These are phyloP conservation scores for Fusarium tuaranense DNA, from an alignment of 2,329 filamentous ascomycete genomes.

Conservation along the genomic window DNA sequence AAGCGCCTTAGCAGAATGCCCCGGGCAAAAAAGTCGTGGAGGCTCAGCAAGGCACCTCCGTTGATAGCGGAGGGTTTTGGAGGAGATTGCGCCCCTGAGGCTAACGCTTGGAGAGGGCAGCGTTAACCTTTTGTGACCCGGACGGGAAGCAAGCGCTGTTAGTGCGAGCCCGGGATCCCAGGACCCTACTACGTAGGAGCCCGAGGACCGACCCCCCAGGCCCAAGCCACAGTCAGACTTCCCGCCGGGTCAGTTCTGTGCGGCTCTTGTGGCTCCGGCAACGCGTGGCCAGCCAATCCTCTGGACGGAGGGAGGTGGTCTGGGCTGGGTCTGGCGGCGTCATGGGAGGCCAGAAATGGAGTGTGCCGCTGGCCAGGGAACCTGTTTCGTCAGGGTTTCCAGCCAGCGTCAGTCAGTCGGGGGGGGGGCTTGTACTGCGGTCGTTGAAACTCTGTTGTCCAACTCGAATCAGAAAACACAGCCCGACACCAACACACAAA, in stretches of 20 bases:
- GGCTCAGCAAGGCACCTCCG: slow-evolving; percentile 3
- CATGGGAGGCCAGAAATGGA: slow-evolving; percentile 19
- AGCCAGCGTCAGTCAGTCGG: not conserved
- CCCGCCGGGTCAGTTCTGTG: slow-evolving; percentile 6
- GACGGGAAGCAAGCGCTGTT: not conserved
- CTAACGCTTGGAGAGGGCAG: not conserved
- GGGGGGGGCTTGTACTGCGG: not conserved
- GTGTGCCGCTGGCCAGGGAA: slow-evolving; percentile 33
- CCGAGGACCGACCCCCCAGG: not conserved
- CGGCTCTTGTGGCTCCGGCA: slow-evolving; percentile 27
- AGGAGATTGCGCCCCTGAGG: slow-evolving; percentile 12
- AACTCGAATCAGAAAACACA: slow-evolving; percentile 9
- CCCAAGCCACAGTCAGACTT: slow-evolving; percentile 24
- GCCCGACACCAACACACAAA: slow-evolving; percentile 12
- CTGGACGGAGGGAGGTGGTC: slow-evolving; percentile 5
- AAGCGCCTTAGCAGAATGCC: slow-evolving; percentile 6
- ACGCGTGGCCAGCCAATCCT: slow-evolving; percentile 32
- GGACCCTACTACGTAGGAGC: not conserved
- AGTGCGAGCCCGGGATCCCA: not conserved
- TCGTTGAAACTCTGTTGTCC: slow-evolving; percentile 24
- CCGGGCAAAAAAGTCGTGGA: not conserved
- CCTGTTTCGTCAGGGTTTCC: slow-evolving; percentile 41
- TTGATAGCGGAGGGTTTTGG: not conserved
- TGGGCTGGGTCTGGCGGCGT: slow-evolving; percentile 23
- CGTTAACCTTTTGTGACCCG: not conserved